Conservation (phyloP, 2,329 filamentous ascomycete genomes). For the Aspergillus pseudonomiae region DNA sequence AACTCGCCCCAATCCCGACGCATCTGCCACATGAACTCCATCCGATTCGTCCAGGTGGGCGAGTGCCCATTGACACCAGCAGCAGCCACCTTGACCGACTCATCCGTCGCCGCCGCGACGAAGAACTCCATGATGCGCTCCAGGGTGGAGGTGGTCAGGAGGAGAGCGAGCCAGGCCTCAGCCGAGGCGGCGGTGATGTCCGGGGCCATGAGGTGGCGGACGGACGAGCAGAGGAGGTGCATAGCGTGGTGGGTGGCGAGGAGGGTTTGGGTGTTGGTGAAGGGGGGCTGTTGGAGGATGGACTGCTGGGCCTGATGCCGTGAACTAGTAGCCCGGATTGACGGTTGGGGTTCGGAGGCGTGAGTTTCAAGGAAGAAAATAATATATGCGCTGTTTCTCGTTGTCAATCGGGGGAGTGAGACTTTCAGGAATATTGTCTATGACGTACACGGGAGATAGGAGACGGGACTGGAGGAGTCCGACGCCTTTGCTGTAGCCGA, state of each 20-base stretch:
- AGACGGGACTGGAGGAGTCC: conserved; percentile 25
- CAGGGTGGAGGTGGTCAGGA: conserved; percentile 31
- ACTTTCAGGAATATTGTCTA: not conserved
- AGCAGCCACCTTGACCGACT: conserved; percentile 1
- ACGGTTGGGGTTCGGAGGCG: conserved; percentile 5
- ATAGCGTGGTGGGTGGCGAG: conserved; percentile 30
- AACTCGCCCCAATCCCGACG: conserved; percentile 26
- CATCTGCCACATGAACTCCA: conserved; percentile 32
- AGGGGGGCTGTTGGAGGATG: conserved; percentile 28
- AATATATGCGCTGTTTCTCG: conserved; percentile 24
- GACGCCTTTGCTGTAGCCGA: conserved; percentile 28
- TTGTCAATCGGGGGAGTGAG: not conserved
- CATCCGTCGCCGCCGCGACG: conserved; percentile 22
- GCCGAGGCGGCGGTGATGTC: conserved; percentile 26
- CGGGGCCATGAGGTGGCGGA: conserved; percentile 30
- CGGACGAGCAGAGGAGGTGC: conserved; percentile 27
- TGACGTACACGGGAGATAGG: conserved; percentile 24
- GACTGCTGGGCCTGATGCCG: conserved; percentile 18
- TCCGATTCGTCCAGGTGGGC: conserved; percentile 24
- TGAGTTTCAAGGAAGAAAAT: conserved; percentile 29
- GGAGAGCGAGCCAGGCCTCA: conserved; percentile 29
- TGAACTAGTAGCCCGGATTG: not conserved
- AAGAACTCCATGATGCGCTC: conserved; percentile 30
- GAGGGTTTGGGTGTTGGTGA: conserved; percentile 26
- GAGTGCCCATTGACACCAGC: not conserved